These are phyloP conservation scores for Dactylella cylindrospora DNA, from an alignment of 2,329 filamentous ascomycete species.

Conservation along the genomic window DNA sequence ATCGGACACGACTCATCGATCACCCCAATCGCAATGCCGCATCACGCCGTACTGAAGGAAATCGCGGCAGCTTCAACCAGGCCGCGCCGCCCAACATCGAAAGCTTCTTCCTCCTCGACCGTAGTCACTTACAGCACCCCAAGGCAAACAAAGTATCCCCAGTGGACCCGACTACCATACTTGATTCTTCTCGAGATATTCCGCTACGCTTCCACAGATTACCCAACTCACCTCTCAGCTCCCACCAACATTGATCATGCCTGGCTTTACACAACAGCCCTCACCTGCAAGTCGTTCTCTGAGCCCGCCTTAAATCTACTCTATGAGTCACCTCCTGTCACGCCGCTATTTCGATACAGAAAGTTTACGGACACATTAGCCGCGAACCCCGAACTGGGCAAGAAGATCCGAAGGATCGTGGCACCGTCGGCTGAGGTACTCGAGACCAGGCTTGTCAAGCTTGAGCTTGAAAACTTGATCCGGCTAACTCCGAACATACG, in stretches of 20 bases:
- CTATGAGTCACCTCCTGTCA: slow-evolving; percentile 16
- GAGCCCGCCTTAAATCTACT: slow-evolving; percentile 35
- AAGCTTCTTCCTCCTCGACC: neutral
- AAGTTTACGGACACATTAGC: slow-evolving; percentile 19
- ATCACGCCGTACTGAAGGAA: neutral
- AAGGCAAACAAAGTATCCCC: slow-evolving; percentile 29
- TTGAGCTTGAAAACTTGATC: slow-evolving; percentile 23
- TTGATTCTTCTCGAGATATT: slow-evolving; percentile 24
- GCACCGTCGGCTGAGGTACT: slow-evolving; percentile 15
- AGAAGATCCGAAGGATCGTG: slow-evolving; percentile 15
- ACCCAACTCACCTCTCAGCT: too few relatives aligned
- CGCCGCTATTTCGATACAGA: slow-evolving; percentile 9
- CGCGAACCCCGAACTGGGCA: slow-evolving; percentile 11
- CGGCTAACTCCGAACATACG: slow-evolving; percentile 15
- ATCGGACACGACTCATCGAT: too few relatives aligned
- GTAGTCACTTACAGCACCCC: slow-evolving; percentile 18
- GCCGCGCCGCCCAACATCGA: neutral
- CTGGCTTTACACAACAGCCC: slow-evolving; percentile 24
- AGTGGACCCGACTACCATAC: slow-evolving; percentile 23
- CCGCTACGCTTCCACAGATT: slow-evolving; percentile 26
- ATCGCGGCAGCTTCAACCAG: slow-evolving; percentile 8
- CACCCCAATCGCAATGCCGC: neutral
- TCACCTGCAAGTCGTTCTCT: slow-evolving; percentile 34
- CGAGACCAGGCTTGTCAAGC: slow-evolving; percentile 25
- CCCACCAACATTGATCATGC: slow-evolving; percentile 13